These are phyloP conservation scores for Phytophthora hybrid DNA, from an alignment of 352 stramenopile genomes.

Conservation along the genomic window DNA sequence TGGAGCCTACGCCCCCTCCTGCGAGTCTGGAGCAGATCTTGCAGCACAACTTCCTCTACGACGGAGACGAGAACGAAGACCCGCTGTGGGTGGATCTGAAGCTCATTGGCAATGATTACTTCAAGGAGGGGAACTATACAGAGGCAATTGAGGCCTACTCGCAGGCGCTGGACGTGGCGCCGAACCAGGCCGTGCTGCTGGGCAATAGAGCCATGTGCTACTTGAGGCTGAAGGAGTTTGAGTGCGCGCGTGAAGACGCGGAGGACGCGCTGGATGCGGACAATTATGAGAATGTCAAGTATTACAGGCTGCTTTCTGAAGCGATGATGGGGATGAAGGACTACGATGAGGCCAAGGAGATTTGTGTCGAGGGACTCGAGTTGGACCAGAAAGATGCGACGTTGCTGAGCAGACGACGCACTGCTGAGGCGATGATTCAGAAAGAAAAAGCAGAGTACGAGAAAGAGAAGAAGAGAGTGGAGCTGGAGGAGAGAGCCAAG, in stretches of 20 bases:
- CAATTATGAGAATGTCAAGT: slow-evolving; percentile 41
- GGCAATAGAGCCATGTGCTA: slow-evolving; percentile 50
- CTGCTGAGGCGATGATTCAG: slow-evolving; percentile 23
- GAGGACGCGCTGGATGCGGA: slow-evolving; percentile 45
- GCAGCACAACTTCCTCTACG: slow-evolving; percentile 38
- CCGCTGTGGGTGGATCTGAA: slow-evolving; percentile 43
- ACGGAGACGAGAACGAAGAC: slow-evolving; percentile 29
- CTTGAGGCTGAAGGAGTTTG: slow-evolving; percentile 39
- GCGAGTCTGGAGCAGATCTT: slow-evolving; percentile 37
- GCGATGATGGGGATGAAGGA: slow-evolving; percentile 46
- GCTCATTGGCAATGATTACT: slow-evolving; percentile 45
- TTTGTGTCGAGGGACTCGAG: slow-evolving; percentile 49
- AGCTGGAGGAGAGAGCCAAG: slow-evolving; percentile 33
- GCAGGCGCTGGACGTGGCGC: slow-evolving; percentile 33
- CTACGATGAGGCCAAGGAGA: slow-evolving; percentile 43
- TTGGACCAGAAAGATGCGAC: slow-evolving; percentile 32
- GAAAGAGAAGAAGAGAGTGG: slow-evolving; percentile 39
- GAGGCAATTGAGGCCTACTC: slow-evolving; percentile 46
- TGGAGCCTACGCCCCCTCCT: slow-evolving; percentile 12
- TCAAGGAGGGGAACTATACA: slow-evolving; percentile 43
- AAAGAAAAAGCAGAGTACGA: slow-evolving; percentile 25
- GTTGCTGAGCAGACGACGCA: slow-evolving; percentile 32
- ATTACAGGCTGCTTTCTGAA: slow-evolving; percentile 48
- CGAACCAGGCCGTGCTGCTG: slow-evolving; percentile 42
- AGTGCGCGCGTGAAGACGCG: slow-evolving; percentile 42